Evolutionary conservation across 768 basidiomycete species (phyloP), one percentile per base, ranked within the genome.

Genomic region (Lentinula raphanica): DNA sequence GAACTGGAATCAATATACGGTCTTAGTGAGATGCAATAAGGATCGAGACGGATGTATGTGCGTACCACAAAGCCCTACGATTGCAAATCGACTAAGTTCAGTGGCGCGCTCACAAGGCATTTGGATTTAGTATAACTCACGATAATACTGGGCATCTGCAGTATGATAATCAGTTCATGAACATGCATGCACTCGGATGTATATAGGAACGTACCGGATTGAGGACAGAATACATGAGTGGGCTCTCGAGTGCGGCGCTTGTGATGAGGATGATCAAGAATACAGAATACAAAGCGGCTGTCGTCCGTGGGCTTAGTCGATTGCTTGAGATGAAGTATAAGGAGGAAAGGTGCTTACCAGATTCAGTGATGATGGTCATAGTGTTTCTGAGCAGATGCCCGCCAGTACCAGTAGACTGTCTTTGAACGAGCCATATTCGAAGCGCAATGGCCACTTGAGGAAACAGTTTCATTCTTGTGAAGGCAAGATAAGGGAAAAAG

Each of bases 391-490:
- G 25, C 4, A 53, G 51, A 23, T 36, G 51, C 12, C 51, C 51
- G 23, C 51, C 28, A 36, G 21, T 38, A 25, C 35, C 51, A 13
- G 51, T 53, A 53, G 51, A 53, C 23, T 39, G 51, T n/a, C 36
- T 53, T 32, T 53, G 51, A 13, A 53, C 51, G 36, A 53, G 38
- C 51, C 51, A 53, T 21, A 53, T 53, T 11, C 51, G 51, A 53
- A 32, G 27, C 9, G 51, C 51, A 25, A 53, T 53, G 8, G 35
- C 32, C 35, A 53, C 51, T 53, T 21, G 19, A n/a, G 19, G 39
- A 17, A 51, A 32, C n/a, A 25, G 31, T 28, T 3, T 2, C 3
- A 25, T 19, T 19, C 12, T 21, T 6, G 23, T 36, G 5, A 9
- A 53, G 4, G 19, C 36, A 31, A 23, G 27, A 32, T 12, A n/a